These are phyloP conservation scores for Hyphopichia fennica DNA, from an alignment of 1,139 yeast genomes.

Conservation along the genomic window DNA sequence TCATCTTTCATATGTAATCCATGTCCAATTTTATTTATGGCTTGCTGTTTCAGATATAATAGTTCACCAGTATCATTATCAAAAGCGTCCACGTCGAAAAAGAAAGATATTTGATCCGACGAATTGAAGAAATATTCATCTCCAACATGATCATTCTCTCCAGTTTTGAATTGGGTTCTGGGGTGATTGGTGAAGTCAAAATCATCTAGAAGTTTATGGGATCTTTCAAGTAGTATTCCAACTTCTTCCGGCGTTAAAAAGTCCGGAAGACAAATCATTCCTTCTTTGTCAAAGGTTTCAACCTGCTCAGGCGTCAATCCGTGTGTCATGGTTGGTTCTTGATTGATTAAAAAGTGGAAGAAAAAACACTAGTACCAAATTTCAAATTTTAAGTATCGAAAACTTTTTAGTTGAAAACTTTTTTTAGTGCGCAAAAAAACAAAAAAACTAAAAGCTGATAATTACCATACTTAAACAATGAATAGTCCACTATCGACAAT, in stretches of 20 bases:
- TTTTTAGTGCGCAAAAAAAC: too few species aligned
- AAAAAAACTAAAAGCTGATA: too few species aligned
- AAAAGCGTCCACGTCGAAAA: constrained; percentile 74
- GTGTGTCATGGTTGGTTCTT: background rate
- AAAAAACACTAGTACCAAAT: too few species aligned
- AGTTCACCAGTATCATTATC: constrained; percentile 49
- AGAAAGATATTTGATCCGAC: constrained; percentile 66
- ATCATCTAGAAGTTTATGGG: constrained; percentile 45
- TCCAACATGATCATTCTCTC: constrained; percentile 65
- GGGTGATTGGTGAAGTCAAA: constrained; percentile 66
- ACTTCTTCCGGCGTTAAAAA: constrained; percentile 50
- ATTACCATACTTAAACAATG: too few species aligned
- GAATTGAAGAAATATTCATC: constrained; percentile 72
- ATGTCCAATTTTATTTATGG: constrained; percentile 80
- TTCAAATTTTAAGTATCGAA: too few species aligned
- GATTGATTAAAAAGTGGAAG: background rate
- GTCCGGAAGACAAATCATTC: constrained; percentile 60
- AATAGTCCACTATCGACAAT: too few species aligned
- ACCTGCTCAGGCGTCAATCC: constrained; percentile 40
- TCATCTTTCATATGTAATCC: constrained; percentile 62
- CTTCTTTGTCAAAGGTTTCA: constrained; percentile 50
- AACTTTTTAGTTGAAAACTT: too few species aligned
- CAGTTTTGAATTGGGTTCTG: constrained; percentile 68
- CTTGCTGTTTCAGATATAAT: constrained; percentile 50
- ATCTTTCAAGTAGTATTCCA: constrained; percentile 36